Base-by-base conservation (phyloP, 306 rosid genomes). In the Cicer chorassanicum region DNA sequence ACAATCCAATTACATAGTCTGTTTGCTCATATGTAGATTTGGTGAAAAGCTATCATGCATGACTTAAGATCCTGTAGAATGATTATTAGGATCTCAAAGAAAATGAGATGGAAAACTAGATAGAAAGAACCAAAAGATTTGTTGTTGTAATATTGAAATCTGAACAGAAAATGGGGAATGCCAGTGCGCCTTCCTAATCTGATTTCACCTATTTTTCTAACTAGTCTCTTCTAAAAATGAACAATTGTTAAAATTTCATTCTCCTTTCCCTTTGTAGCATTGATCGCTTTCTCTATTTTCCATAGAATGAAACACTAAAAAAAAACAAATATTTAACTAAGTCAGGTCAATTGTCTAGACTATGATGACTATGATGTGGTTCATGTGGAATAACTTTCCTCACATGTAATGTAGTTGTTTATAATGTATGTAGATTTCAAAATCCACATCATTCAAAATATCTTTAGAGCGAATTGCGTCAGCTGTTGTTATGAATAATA, bases 311-410 rank as follows among this genome's bases (percentile, higher is more conserved):
- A 55, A 65, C 53, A 40, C 53, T 62, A 74, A 1, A 1, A 39
- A 49, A 72, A 73, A 66, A 73, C 50, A 19, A 65, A 63, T 76
- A 39, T 57, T 74, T 62, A 75, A 13, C 48, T 60, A 42, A 45
- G 70, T n/a, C 5, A 24, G 60, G 51, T 70, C 46, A 72, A 68
- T 60, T 68, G 46, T 34, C 78, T 54, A 50, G 53, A 74, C 7
- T 59, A 66, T 39, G 43, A 57, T 57, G 74, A 50, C 36, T 16
- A 1, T 9, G 12, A 59, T 60, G 44, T 59, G n/a, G 56, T 42
- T 41, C 62, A 13, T 24, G 38, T 42, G 54, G 57, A 29, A 21
- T 61, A 55, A 63, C 11, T 34, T 64, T 65, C 57, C 68, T 13
- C 66, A 49, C 15, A 29, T 65, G 39, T 59, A 75, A 59, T 38